Conservation (phyloP, 495 filamentous ascomycete genomes). For the Friedmanniomyces simplex region DNA sequence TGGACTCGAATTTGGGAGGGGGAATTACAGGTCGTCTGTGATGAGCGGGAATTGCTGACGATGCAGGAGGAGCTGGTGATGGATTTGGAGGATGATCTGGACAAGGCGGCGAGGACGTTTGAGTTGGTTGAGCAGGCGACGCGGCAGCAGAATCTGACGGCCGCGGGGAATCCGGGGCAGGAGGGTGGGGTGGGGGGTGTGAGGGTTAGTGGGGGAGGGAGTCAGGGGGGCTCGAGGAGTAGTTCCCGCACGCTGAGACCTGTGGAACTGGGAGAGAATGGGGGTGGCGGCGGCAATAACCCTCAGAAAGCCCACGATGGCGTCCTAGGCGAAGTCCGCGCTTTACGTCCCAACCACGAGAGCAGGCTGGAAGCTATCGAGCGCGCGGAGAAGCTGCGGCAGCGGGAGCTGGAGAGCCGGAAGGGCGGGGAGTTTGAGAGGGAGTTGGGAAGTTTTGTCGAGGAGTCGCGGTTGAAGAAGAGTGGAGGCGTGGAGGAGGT, state of each 20-base stretch:
- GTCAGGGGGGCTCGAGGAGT: constrained; percentile 8
- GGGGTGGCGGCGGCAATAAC: constrained; percentile 35
- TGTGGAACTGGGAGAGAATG: constrained; percentile 46
- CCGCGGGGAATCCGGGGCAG: neutral
- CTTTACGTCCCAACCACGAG: constrained; percentile 91
- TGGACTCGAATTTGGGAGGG: constrained; percentile 99
- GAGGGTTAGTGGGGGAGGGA: neutral
- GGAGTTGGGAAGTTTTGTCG: constrained; percentile 78
- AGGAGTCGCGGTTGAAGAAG: constrained; percentile 90
- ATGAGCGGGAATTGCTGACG: constrained; percentile 84
- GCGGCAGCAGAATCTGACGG: constrained; percentile 79
- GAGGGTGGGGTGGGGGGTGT: neutral
- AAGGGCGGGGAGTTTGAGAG: constrained; percentile 72
- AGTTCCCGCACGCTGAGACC: constrained; percentile 38
- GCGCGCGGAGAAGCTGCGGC: constrained; percentile 76
- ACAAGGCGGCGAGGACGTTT: constrained; percentile 87
- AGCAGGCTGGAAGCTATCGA: constrained; percentile 88
- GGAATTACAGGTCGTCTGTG: constrained; percentile 86
- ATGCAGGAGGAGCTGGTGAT: constrained; percentile 88
- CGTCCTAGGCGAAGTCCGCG: constrained; percentile 85
- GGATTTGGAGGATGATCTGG: constrained; percentile 87
- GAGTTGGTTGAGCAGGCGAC: constrained; percentile 91
- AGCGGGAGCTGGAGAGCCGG: constrained; percentile 75
- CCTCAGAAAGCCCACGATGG: constrained; percentile 76
- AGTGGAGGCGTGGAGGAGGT: constrained; percentile 88